Evolutionary conservation across 2,329 filamentous ascomycete species (phyloP), one percentile per base, ranked within the genome.

Genomic region (Xylariaceae sp.): DNA sequence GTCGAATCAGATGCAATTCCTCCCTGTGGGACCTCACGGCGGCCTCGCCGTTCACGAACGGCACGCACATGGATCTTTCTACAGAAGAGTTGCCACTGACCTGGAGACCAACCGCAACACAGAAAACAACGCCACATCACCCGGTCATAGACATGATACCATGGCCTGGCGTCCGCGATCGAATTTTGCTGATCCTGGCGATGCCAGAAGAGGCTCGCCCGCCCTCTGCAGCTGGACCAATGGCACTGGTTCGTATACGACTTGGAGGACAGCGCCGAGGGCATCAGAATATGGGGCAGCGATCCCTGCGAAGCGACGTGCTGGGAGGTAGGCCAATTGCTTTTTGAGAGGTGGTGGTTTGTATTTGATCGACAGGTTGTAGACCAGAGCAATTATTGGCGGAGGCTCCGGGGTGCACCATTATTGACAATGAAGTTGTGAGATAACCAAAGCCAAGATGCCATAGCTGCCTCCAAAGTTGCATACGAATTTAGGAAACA

Each of bases 291-390:
- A 45, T 73, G 68, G 55, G 69, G 72, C 4, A 53, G 60, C 1
- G 72, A 78, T 46, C 71, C 74, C 4, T 45, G 37, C 19, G 44
- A 47, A 31, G 60, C 66, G 4, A 54, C 56, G 18, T 65, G 63
- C 22, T 82, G 77, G 76, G 78, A 82, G 55, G 66, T 81, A 11
- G 76, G 77, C 1, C 74, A 80, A 56, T 52, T 68, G n/a, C 59
- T 80, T 17, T 80, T 79, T 56, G 68, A 73, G 56, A 66, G 70
- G 31, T 81, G 78, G 78, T 82, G 76, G 76, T 81, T 78, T 59
- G 58, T 77, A 28, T 74, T 81, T 53, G 77, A 81, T 51, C 55
- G 65, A 8, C 62, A 64, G 9, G 67, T 80, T 13, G 58, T 81
- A n/a, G 67, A 71, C 34, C 67, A 66, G 39, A 77, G 74, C 52